Conservation (phyloP, 2,329 filamentous ascomycete species). For the Aureobasidium lini region DNA sequence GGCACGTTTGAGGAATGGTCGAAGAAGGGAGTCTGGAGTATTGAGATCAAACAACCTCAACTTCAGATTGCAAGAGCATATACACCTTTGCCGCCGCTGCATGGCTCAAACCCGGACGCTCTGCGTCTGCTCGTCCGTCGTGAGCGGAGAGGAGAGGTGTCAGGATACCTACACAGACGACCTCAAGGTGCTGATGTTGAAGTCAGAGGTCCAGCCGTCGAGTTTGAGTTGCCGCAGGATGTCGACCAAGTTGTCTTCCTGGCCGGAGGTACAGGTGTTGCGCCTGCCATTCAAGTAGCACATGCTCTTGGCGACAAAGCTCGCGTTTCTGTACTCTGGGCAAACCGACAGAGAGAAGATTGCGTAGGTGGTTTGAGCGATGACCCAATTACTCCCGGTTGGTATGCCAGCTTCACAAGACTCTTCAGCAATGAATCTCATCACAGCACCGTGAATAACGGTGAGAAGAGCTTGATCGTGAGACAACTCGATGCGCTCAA, state of each 20-base stretch:
- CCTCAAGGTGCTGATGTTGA: slow-evolving; percentile 47
- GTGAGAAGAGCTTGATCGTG: slow-evolving; percentile 54
- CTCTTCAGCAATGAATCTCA: neutral
- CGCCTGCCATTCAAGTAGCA: slow-evolving; percentile 77
- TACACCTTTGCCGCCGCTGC: slow-evolving; percentile 66
- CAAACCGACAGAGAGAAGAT: slow-evolving; percentile 60
- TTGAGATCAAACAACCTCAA: slow-evolving; percentile 91
- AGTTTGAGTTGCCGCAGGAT: slow-evolving; percentile 49
- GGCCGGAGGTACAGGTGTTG: slow-evolving; percentile 87
- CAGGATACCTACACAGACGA: slow-evolving; percentile 61
- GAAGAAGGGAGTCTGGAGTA: slow-evolving; percentile 52
- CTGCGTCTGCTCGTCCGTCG: slow-evolving; percentile 72
- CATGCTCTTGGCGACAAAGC: slow-evolving; percentile 38
- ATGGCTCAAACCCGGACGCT: slow-evolving; percentile 26
- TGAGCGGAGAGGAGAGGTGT: slow-evolving; percentile 76
- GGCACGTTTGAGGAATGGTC: slow-evolving; percentile 16
- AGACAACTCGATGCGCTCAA: slow-evolving; percentile 67
- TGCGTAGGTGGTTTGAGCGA: slow-evolving; percentile 55
- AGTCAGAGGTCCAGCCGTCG: slow-evolving; percentile 69
- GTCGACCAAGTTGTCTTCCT: slow-evolving; percentile 66
- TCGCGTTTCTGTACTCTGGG: slow-evolving; percentile 71
- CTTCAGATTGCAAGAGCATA: slow-evolving; percentile 88
- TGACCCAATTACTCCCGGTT: slow-evolving; percentile 20
- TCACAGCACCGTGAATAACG: slow-evolving; percentile 7
- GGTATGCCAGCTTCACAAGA: neutral